Evolutionary conservation across 2,329 filamentous ascomycete genomes (phyloP), one percentile per base, ranked within the genome.

Genomic region (Colletotrichum sp.): DNA sequence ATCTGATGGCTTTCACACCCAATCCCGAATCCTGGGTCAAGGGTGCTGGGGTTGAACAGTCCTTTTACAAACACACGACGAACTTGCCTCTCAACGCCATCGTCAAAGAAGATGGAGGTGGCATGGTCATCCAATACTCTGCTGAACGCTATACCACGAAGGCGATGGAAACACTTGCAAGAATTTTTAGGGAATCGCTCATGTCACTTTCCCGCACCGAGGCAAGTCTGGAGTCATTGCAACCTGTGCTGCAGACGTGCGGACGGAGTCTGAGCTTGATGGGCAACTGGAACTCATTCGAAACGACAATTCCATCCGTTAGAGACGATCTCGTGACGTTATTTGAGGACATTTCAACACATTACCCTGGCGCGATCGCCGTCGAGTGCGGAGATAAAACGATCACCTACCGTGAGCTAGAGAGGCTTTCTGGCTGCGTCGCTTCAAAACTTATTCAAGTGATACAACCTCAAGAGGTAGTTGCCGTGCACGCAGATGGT

Each of bases 401-500:
- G 8, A 24, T 59, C 3, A 57, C 30, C 8, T 67, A 67, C 2
- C 1, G 48, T 12, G 65, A 67, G 65, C 21, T 67, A 52, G 28
- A 39, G 15, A 36, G 15, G 9, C 26, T 34, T 10, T 67, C 65
- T 10, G 65, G 30, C 43, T 10, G 16, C 30, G n/a, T 67, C 6
- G 70, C 74, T 24, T 26, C 61, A 10, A 24, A 63, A 21, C 75
- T 81, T 24, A 21, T 60, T 15, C 7, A 13, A 10, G 13, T 63
- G 55, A 65, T 75, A 26, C 64, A 61, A 12, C 74, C 77, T 4
- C 79, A 77, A 8, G 82, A 85, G 6, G 78, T 83, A 15, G 82
- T 86, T 1, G 80, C 79, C 57, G 80, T 86, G 5, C 77, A 83
- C 65, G 80, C 83, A 5, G 84, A 86, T 67, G 63, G 82, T 1